phyloP scores from a whole-genome alignment of 108 stramenopile genomes.

The Fistulifera solaris region DNA sequence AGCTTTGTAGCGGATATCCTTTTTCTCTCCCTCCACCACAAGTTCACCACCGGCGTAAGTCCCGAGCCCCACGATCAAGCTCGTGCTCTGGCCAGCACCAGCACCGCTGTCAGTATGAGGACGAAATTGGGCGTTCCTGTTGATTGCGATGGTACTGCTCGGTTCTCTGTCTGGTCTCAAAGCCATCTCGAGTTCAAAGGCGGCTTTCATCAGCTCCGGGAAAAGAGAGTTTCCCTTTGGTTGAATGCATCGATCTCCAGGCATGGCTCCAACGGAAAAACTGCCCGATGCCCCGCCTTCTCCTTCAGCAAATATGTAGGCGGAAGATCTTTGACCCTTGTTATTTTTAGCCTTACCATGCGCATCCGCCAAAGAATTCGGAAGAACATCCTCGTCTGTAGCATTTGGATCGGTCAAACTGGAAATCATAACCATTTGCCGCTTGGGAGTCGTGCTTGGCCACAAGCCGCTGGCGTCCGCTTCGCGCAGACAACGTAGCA shows the following conservation, averaged over 20 bases:
- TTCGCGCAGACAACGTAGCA: constrained; percentile 42
- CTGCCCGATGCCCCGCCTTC: constrained; percentile 70
- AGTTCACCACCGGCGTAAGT: constrained; percentile 85
- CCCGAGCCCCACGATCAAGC: constrained; percentile 88
- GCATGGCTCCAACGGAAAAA: constrained; percentile 75
- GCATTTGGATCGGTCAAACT: constrained; percentile 10
- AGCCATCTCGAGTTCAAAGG: constrained; percentile 72
- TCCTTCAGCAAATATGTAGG: constrained; percentile 55
- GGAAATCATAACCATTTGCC: constrained; percentile 74
- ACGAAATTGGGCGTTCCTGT: constrained; percentile 90
- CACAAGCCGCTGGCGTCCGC: constrained; percentile 53
- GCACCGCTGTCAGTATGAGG: constrained; percentile 90
- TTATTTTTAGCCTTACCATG: constrained; percentile 28
- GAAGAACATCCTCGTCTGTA: constrained; percentile 5
- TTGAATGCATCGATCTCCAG: constrained; percentile 51
- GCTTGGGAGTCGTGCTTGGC: constrained; percentile 66
- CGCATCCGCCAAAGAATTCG: constrained; percentile 35
- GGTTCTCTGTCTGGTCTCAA: constrained; percentile 68
- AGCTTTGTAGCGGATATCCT: constrained; percentile 86
- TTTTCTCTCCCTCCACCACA: constrained; percentile 77
- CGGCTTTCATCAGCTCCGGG: constrained; percentile 82
- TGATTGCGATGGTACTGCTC: constrained; percentile 92
- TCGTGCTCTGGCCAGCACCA: constrained; percentile 86
- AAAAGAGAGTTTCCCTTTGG: constrained; percentile 81
- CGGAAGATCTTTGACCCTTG: constrained; percentile 32